Conservation (phyloP, 768 basidiomycete genomes). For the Scleroderma bovista region DNA sequence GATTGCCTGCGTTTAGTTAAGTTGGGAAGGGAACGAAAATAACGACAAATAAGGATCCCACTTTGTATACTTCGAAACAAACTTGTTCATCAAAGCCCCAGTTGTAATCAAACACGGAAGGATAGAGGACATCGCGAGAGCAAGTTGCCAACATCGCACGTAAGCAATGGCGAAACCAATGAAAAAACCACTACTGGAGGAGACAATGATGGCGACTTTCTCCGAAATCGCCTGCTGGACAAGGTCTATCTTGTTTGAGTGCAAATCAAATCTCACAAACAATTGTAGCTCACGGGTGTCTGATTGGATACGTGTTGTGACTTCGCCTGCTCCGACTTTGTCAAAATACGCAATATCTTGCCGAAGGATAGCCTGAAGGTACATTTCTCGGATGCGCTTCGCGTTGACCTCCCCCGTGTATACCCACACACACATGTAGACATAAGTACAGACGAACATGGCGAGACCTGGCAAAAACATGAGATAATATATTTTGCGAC, state of each 20-base stretch:
- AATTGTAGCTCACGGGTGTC: conserved; percentile 63
- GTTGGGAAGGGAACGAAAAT: neutral
- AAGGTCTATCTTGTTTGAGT: conserved; percentile 45
- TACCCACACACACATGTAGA: conserved; percentile 66
- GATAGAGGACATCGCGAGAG: conserved; percentile 76
- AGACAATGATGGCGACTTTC: conserved; percentile 69
- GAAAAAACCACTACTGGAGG: conserved; percentile 64
- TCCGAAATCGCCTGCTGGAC: conserved; percentile 90
- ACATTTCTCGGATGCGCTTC: conserved; percentile 78
- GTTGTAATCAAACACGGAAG: conserved; percentile 77
- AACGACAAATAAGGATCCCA: conserved; percentile 35
- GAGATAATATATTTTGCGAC: neutral
- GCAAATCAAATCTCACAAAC: neutral
- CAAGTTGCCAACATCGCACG: conserved; percentile 71
- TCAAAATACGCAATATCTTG: conserved; percentile 92
- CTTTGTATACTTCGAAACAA: conserved; percentile 60
- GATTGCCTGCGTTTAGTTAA: conserved; percentile 36
- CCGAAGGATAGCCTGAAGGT: conserved; percentile 73
- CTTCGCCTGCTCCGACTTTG: conserved; percentile 86
- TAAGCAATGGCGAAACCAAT: conserved; percentile 78
- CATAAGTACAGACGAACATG: conserved; percentile 69
- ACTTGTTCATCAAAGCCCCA: conserved; percentile 67
- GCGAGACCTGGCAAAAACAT: conserved; percentile 49
- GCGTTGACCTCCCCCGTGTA: conserved; percentile 79
- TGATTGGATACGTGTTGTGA: conserved; percentile 90